Percentiles rank a stretch among this genome's conserved stretches.
phyloP scores from a whole-genome alignment of 805 yeast species.

The Candida berthetii region DNA sequence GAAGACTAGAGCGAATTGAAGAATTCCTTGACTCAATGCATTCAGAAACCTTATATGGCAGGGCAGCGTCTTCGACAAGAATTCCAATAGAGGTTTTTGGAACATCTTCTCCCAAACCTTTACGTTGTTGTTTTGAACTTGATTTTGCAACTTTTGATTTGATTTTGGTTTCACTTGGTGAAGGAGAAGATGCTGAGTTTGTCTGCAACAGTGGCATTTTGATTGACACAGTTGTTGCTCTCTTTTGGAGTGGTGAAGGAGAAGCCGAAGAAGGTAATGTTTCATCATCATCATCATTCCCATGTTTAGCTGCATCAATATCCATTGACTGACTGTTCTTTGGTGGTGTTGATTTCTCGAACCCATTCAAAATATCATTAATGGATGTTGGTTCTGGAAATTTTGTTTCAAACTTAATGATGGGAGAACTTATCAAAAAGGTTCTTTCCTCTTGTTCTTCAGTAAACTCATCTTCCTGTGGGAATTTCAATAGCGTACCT shows the following conservation, averaged over 20 bases:
- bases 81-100: not conserved
- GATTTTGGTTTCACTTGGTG: no score
- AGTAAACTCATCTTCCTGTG: conserved; percentile 1
- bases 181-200: no score
- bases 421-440: conserved; percentile 8
- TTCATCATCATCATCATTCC: no score
- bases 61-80: not conserved
- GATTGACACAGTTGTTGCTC: no score
- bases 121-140: no score
- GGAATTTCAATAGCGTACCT: not conserved
- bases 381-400: conserved; percentile 14
- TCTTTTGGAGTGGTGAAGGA: no score
- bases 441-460: conserved; percentile 5
- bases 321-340: no score
- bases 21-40: not conserved
- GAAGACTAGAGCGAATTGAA: not conserved
- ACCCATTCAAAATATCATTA: conserved; percentile 4
- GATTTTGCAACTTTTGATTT: no score
- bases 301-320: no score
- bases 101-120: no score
- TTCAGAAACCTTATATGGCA: not conserved
- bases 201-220: no score
- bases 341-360: not conserved
- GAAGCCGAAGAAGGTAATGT: no score
- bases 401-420: conserved; percentile 11